phyloP scores from a whole-genome alignment of 768 basidiomycete genomes.

The Lepiota subincarnata region DNA sequence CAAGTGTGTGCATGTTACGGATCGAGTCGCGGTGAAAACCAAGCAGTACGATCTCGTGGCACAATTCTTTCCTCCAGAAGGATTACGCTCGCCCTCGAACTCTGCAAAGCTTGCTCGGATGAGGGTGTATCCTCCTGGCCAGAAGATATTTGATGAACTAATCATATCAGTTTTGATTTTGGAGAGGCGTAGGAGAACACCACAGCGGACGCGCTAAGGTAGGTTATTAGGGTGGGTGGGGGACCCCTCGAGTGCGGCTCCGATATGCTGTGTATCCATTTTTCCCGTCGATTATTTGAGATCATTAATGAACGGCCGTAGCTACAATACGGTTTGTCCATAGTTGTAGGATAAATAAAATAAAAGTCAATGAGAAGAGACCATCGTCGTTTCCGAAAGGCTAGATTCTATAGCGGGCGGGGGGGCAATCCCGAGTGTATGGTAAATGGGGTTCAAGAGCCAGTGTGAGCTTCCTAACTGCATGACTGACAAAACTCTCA shows the following conservation, averaged over 20 bases:
- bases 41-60: slow-evolving; percentile 3
- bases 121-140: slow-evolving; percentile 12
- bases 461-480: slow-evolving; percentile 39
- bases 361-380: no score
- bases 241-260: no score
- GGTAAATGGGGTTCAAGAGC: neutral
- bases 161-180: slow-evolving; percentile 13
- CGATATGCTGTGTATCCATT: no score
- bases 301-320: no score
- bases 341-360: no score
- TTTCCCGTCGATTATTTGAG: no score
- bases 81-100: slow-evolving; percentile 2
- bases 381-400: neutral
- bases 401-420: neutral
- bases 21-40: neutral
- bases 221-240: neutral
- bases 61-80: neutral
- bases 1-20: slow-evolving; percentile 4
- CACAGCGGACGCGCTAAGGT: neutral
- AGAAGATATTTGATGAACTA: slow-evolving; percentile 15
- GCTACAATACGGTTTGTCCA: no score
- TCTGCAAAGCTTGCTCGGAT: neutral
- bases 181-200: slow-evolving; percentile 8
- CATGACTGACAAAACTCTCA: slow-evolving; percentile 66
- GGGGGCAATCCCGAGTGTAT: neutral